Evolutionary conservation across 257 asterid species (phyloP), one percentile per base, ranked within the genome.

Genomic region (Echites panduratus): DNA sequence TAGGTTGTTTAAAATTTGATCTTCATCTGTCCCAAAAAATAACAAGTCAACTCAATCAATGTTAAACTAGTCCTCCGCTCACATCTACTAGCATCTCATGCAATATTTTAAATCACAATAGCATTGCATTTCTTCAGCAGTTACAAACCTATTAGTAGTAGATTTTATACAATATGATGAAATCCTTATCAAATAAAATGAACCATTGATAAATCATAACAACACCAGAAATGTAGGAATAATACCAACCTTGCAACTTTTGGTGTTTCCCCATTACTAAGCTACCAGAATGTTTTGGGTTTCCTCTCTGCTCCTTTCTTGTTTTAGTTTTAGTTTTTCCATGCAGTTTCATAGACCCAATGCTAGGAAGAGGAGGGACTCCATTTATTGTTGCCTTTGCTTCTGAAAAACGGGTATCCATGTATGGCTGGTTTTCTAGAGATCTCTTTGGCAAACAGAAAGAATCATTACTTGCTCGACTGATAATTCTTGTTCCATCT

Each of bases 401-500:
- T 65, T 58, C 38, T 38, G 20, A 53, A 62, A 75, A 68, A 76
- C 41, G 22, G 11, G 43, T 70, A 64, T 73, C 81, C 73, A 63
- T 73, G 69, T 26, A 65, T 24, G 68, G 53, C 82, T 63, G 78
- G 69, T 48, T 49, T 61, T 69, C 76, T 32, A 58, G 83, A 27
- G 75, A 61, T 53, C 69, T 79, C 70, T 68, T 70, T 27, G 75
- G 78, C 65, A 44, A 45, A 62, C 59, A 76, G 67, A 77, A 74
- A 73, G 72, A 78, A 77, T 79, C 84, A 76, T 69, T 57, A 44
- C 68, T 74, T 29, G 58, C 67, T 71, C 81, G 74, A 77, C 87
- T 81, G 66, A 85, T 83, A 65, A 85, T 79, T 76, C 84, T 85
- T 84, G 81, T 85, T 75, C 93, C 89, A 75, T 84, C 89, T 63